Conservation (phyloP, 2,329 filamentous ascomycete genomes). For the Geosmithia morbida region DNA sequence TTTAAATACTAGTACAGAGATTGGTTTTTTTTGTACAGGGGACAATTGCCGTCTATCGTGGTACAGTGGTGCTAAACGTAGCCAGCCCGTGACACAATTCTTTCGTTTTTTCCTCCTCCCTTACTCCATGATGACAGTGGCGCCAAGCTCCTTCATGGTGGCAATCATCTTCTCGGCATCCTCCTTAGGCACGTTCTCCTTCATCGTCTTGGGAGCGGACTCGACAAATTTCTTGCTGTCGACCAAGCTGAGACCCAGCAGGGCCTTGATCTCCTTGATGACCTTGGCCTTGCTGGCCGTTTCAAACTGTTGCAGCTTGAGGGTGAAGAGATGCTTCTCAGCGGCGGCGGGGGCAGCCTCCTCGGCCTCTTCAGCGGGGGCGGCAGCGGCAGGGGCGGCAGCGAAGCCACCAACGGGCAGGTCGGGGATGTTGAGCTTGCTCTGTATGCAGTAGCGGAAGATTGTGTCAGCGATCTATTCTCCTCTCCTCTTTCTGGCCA, state of each 20-base stretch:
- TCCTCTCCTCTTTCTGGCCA: background rate
- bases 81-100: background rate
- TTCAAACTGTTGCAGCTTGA: constrained; percentile 89
- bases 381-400: constrained; percentile 46
- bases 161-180: constrained; percentile 98
- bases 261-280: constrained; percentile 98
- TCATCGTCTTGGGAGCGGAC: constrained; percentile 94
- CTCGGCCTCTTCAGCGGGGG: constrained; percentile 66
- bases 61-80: background rate
- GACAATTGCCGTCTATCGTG: constrained; percentile 1
- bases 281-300: constrained; percentile 88
- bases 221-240: constrained; percentile 99
- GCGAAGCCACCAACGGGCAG: constrained; percentile 88
- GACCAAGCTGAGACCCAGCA: constrained; percentile 89
- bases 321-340: constrained; percentile 93
- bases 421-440: constrained; percentile 93
- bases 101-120: constrained; percentile 6
- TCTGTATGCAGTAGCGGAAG: constrained; percentile 31
- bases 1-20: constrained; percentile 2
- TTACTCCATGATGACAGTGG: constrained; percentile 84
- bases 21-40: constrained; percentile 3
- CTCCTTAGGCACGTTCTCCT: constrained; percentile 97
- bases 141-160: constrained; percentile 84
- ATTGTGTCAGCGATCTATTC: constrained; percentile 1
- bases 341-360: constrained; percentile 78